Evolutionary conservation across 2,329 filamentous ascomycete genomes (phyloP).

Genomic region (Fusarium coicis): DNA sequence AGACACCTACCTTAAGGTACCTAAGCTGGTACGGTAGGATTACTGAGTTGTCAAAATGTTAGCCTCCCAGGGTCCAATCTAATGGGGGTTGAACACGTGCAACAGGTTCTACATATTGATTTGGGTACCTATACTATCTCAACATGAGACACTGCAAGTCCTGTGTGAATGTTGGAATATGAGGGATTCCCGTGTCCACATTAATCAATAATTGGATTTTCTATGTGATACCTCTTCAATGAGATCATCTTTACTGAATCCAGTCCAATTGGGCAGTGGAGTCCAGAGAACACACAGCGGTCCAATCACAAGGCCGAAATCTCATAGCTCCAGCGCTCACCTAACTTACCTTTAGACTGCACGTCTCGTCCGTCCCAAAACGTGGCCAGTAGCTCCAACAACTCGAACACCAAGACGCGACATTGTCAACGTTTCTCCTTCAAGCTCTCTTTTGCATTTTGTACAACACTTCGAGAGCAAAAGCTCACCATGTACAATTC

Average conservation of each 20-base stretch:
- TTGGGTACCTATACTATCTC: background rate
- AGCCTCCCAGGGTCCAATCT: conserved; percentile 36
- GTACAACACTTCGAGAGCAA: conserved; percentile 9
- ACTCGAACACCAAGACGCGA: conserved; percentile 33
- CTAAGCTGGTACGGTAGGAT: background rate
- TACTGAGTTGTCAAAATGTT: conserved; percentile 4
- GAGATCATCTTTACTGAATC: background rate
- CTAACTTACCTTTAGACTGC: conserved; percentile 15
- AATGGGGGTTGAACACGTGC: background rate
- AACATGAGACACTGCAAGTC: background rate
- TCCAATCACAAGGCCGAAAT: conserved; percentile 43
- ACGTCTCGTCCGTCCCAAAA: conserved; percentile 32
- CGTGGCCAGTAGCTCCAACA: conserved; percentile 35
- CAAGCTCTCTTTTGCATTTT: background rate
- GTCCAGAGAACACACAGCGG: conserved; percentile 13
- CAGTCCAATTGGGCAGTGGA: background rate
- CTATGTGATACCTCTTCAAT: background rate
- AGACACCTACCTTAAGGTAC: background rate
- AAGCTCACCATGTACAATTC: conserved; percentile 81
- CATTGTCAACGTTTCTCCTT: conserved; percentile 21
- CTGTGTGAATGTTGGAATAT: background rate
- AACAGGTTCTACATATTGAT: background rate
- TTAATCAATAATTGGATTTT: background rate
- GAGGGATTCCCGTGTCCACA: background rate
- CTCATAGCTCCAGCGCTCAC: conserved; percentile 26